Conservation (phyloP, 208 protist species). For the Crithidia brevicula region DNA sequence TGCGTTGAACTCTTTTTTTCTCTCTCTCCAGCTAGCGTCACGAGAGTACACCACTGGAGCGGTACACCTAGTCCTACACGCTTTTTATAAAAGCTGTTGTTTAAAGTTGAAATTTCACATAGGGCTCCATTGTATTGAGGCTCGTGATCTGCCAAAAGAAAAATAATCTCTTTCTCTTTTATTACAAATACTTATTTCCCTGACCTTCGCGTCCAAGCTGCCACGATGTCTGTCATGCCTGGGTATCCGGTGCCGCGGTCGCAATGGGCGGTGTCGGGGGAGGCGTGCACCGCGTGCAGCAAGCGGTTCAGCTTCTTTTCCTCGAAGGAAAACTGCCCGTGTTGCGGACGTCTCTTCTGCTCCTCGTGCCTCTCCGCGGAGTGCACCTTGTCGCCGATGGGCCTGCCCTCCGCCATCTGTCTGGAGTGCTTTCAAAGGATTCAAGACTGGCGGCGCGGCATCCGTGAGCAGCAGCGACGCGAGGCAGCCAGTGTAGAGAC, state of each 20-base stretch:
- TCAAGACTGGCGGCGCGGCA: conserved; percentile 34
- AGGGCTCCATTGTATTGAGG: too few relatives aligned
- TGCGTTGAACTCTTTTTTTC: too few relatives aligned
- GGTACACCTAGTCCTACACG: too few relatives aligned
- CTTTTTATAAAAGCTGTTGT: too few relatives aligned
- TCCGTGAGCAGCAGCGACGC: conserved; percentile 15
- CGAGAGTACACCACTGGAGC: too few relatives aligned
- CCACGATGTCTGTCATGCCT: conserved; percentile 23
- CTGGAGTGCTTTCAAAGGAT: conserved; percentile 65
- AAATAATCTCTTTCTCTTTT: neutral
- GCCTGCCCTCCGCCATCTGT: conserved; percentile 43
- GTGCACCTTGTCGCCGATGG: conserved; percentile 36
- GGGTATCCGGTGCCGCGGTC: conserved; percentile 45
- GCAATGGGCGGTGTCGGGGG: conserved; percentile 39
- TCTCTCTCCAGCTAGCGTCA: too few relatives aligned
- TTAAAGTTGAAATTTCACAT: too few relatives aligned
- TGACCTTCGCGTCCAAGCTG: neutral
- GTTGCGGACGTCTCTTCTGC: conserved; percentile 69
- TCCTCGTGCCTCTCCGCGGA: conserved; percentile 60
- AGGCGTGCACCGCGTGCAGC: conserved; percentile 55
- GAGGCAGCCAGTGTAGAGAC: neutral
- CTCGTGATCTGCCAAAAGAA: too few relatives aligned
- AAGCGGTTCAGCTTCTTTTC: conserved; percentile 60
- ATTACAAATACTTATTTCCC: neutral
- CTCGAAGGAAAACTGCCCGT: conserved; percentile 63